phyloP scores from a whole-genome alignment of 2,329 filamentous ascomycete species.

The Colletotrichum lini region DNA sequence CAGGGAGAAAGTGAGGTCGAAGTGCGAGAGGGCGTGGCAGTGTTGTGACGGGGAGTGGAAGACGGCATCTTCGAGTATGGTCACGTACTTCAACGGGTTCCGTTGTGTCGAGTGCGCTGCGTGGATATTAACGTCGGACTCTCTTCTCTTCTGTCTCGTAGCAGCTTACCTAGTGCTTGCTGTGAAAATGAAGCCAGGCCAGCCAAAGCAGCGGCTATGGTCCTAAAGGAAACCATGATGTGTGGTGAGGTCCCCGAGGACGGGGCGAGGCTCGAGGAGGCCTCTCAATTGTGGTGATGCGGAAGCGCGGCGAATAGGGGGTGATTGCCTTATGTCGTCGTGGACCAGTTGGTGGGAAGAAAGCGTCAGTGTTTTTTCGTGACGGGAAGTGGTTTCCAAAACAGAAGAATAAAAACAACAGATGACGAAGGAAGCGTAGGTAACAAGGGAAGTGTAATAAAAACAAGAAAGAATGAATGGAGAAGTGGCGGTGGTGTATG shows the following conservation, averaged over 20 bases:
- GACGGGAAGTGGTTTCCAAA: not conserved
- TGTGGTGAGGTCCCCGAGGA: slow-evolving; percentile 41
- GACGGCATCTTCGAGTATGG: slow-evolving; percentile 79
- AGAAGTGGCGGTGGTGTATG: slow-evolving; percentile 23
- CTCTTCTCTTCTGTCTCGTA: not conserved
- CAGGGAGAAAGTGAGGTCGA: slow-evolving; percentile 87
- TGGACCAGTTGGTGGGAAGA: not conserved
- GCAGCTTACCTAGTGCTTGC: slow-evolving; percentile 49
- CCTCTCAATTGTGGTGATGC: slow-evolving; percentile 22
- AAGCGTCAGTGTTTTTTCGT: not conserved
- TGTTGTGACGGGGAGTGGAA: slow-evolving; percentile 85
- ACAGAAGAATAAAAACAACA: slow-evolving; percentile 1
- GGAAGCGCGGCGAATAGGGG: slow-evolving; percentile 29
- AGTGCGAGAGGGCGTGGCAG: slow-evolving; percentile 84
- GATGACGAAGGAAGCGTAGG: slow-evolving; percentile 15
- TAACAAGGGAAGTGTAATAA: slow-evolving; percentile 31
- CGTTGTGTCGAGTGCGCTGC: slow-evolving; percentile 79
- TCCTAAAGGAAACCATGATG: slow-evolving; percentile 53
- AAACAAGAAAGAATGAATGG: slow-evolving; percentile 29
- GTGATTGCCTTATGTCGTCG: not conserved
- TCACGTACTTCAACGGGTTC: slow-evolving; percentile 82
- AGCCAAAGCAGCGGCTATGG: slow-evolving; percentile 50
- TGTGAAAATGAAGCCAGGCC: slow-evolving; percentile 51
- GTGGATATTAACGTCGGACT: slow-evolving; percentile 2
- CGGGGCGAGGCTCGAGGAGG: slow-evolving; percentile 39